Evolutionary conservation across 1,284 basidiomycete species (phyloP).

Genomic region (Ganoderma sinense): DNA sequence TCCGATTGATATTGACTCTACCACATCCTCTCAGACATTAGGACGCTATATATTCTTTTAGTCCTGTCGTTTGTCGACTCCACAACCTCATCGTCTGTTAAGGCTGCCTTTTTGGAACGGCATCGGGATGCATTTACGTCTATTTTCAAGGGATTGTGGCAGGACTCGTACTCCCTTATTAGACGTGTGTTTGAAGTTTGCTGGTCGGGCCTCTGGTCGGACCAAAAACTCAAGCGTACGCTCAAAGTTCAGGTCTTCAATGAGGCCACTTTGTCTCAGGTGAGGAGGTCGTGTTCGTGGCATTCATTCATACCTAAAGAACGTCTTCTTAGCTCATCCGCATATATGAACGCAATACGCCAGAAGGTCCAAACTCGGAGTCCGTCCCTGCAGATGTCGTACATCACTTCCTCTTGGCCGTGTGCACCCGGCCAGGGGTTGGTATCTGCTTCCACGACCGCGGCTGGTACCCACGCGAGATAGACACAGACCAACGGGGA

Average conservation of each 20-base stretch:
- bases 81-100: slow-evolving; percentile 56
- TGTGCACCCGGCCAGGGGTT: slow-evolving; percentile 84
- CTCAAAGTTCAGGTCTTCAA: slow-evolving; percentile 73
- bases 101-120: slow-evolving; percentile 71
- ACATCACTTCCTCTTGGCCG: slow-evolving; percentile 88
- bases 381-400: slow-evolving; percentile 80
- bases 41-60: slow-evolving; percentile 72
- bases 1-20: not conserved
- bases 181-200: slow-evolving; percentile 67
- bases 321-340: slow-evolving; percentile 63
- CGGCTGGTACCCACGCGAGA: slow-evolving; percentile 89
- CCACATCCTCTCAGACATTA: slow-evolving; percentile 63
- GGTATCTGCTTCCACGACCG: slow-evolving; percentile 91
- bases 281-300: slow-evolving; percentile 39
- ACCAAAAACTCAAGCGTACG: slow-evolving; percentile 72
- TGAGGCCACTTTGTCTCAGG: slow-evolving; percentile 68
- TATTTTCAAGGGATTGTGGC: slow-evolving; percentile 71
- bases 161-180: slow-evolving; percentile 67
- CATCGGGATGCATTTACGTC: slow-evolving; percentile 66
- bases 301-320: not conserved
- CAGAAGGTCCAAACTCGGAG: slow-evolving; percentile 61
- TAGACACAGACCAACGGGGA: slow-evolving; percentile 40
- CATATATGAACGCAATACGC: slow-evolving; percentile 65
- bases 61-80: slow-evolving; percentile 72
- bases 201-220: slow-evolving; percentile 77